A percentile compares a stretch with the other conserved stretches of the same genome.
Conservation (phyloP, 306 rosid species). For the Sesbania bispinosa region DNA sequence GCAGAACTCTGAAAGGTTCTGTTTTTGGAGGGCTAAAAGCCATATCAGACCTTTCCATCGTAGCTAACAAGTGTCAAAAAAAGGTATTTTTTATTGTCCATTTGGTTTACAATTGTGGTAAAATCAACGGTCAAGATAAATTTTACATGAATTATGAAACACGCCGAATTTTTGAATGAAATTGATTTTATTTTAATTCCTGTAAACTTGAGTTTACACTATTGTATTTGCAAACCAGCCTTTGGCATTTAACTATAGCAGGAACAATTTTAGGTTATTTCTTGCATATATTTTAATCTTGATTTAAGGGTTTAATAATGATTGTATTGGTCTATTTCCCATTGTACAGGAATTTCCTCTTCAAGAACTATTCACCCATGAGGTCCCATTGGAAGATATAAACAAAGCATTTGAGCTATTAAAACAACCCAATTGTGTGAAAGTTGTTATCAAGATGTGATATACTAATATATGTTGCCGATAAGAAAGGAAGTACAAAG, state of each 20-base stretch:
- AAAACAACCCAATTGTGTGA: constrained; percentile 44
- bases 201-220: too few relatives aligned
- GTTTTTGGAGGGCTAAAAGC: constrained; percentile 50
- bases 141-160: too few relatives aligned
- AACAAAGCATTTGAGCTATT: constrained; percentile 33
- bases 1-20: constrained; percentile 49
- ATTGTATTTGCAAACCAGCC: too few relatives aligned
- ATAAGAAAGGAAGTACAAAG: not conserved
- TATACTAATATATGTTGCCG: not conserved
- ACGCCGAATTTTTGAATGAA: too few relatives aligned
- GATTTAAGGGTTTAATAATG: not conserved
- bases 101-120: too few relatives aligned
- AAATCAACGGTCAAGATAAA: too few relatives aligned
- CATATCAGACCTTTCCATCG: constrained; percentile 42
- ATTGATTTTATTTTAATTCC: too few relatives aligned
- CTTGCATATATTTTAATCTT: not conserved
- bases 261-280: not conserved
- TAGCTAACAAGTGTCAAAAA: constrained; percentile 36
- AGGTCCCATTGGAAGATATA: constrained; percentile 31
- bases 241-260: not conserved
- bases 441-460: constrained; percentile 45
- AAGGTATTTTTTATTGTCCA: too few relatives aligned
- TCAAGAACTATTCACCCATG: constrained; percentile 47
- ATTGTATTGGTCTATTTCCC: not conserved
- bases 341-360: constrained; percentile 45